Evolutionary conservation across 2,329 filamentous ascomycete genomes (phyloP).

Genomic region (Septoria linicola): DNA sequence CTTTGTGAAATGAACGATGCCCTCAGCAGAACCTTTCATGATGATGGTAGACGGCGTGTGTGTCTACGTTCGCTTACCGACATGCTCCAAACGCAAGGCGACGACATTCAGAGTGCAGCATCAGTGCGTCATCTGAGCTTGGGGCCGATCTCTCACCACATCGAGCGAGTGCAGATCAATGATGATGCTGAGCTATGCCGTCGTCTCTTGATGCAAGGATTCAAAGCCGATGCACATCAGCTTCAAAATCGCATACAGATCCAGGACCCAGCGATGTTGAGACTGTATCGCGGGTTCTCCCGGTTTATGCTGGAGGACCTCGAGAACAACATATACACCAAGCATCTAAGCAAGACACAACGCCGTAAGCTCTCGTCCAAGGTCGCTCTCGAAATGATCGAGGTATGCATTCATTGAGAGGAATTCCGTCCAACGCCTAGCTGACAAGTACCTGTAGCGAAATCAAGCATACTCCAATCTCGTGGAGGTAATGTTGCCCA

Average conservation of each 20-base stretch:
- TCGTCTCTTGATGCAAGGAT: slow-evolving; percentile 7
- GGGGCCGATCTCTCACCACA: slow-evolving; percentile 1
- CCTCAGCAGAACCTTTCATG: neutral
- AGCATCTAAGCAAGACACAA: too few relatives aligned
- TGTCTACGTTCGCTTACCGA: neutral
- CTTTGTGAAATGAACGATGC: slow-evolving; percentile 6
- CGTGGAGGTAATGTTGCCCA: slow-evolving; percentile 5
- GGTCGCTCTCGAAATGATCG: too few relatives aligned
- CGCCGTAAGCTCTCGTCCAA: too few relatives aligned
- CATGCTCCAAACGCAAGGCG: neutral
- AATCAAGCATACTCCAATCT: slow-evolving; percentile 14
- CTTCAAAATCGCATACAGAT: neutral
- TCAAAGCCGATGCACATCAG: neutral
- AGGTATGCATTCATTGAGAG: too few relatives aligned
- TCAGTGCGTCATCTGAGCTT: neutral
- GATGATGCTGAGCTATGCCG: slow-evolving; percentile 9
- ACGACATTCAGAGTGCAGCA: neutral
- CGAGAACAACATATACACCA: neutral
- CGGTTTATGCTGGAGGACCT: slow-evolving; percentile 14
- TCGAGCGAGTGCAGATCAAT: slow-evolving; percentile 3
- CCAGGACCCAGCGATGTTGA: slow-evolving; percentile 2
- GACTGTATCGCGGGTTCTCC: slow-evolving; percentile 10
- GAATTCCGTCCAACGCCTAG: too few relatives aligned
- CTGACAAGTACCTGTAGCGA: neutral
- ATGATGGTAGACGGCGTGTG: neutral